Base-by-base conservation (phyloP, 495 filamentous ascomycete species). In the Aspergillus ostianus region DNA sequence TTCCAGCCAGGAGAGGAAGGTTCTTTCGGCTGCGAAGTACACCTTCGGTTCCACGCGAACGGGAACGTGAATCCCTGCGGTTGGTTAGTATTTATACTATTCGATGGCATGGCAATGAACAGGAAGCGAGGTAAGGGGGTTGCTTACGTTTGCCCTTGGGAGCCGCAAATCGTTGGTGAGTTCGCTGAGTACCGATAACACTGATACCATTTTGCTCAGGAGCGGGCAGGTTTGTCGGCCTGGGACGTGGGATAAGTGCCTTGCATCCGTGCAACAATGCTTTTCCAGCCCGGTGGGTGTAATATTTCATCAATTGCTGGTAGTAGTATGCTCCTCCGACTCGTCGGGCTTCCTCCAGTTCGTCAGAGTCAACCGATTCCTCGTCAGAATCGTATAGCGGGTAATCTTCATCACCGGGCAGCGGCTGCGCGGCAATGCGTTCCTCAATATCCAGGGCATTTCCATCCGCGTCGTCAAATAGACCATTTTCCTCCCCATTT, bases 41-140 rank as follows among this genome's bases (percentile, higher is more conserved):
- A 98, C 94, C 72, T 98, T 98, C 3, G 94, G 94, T 75, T 98
- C 94, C 50, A 98, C 92, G 54, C 94, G 86, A 47, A 98, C 87
- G 29, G 93, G 94, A 21, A 98, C 93, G 62, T 97, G 91, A 64
- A 98, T 98, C 65, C 82, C 84, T 87, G 53, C 18, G 47, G 32
- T 13, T 46, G 53, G 55, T 64, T 58, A 63, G 47, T 29, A 50
- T 29, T 51, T 51, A 45, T 21, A 32, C 20, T 51, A 6, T 1
- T 46, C 4, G 41, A 2, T 17, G n/a, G 21, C 54, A 21, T 49
- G 9, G 45, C 27, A 10, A 23, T 32, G 2, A 41, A 15, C 36
- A 41, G 52, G 45, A 13, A 56, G 4, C 10, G 59, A 59, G n/a
- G n/a, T n/a, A 30, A 47, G 26, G 57, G 41, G 27, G 27, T 47